phyloP scores from a whole-genome alignment of 31 red algal genomes.

The Porphyra umbilicalis region DNA sequence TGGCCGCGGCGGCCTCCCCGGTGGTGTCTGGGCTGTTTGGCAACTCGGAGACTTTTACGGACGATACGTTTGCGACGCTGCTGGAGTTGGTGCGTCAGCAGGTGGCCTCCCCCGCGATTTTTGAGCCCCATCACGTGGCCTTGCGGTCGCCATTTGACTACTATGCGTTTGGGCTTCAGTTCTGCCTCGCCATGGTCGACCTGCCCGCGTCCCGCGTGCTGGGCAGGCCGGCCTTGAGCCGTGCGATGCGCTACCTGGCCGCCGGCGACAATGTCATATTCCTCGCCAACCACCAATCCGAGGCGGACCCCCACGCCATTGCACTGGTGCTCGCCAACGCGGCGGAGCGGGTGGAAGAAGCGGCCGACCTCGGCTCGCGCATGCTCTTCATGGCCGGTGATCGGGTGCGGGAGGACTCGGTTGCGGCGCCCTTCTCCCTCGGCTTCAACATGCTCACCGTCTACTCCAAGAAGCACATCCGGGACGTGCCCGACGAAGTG shows the following conservation, averaged over 20 bases:
- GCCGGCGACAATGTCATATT: slow-evolving; percentile 91
- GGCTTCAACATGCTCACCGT: slow-evolving; percentile 89
- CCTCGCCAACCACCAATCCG: slow-evolving; percentile 85
- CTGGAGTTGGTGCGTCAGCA: slow-evolving; percentile 48
- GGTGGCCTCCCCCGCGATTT: slow-evolving; percentile 19
- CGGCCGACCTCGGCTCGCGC: slow-evolving; percentile 4
- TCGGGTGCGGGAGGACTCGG: slow-evolving; percentile 85
- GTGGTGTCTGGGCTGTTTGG: neutral
- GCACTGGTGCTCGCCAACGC: slow-evolving; percentile 58
- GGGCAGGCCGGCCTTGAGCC: slow-evolving; percentile 31
- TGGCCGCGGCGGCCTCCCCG: neutral
- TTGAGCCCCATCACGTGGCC: slow-evolving; percentile 55
- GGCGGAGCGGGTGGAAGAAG: slow-evolving; percentile 19
- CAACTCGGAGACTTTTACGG: slow-evolving; percentile 19
- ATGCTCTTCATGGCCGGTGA: slow-evolving; percentile 97
- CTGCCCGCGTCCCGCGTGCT: slow-evolving; percentile 19
- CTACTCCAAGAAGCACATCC: slow-evolving; percentile 96
- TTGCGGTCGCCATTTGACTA: slow-evolving; percentile 77
- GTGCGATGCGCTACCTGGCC: slow-evolving; percentile 20
- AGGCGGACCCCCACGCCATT: slow-evolving; percentile 81
- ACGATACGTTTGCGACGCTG: slow-evolving; percentile 60
- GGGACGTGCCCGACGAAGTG: slow-evolving; percentile 72
- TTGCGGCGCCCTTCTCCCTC: slow-evolving; percentile 78
- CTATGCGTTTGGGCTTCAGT: slow-evolving; percentile 80
- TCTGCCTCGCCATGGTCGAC: slow-evolving; percentile 50